A percentile compares a stretch with the other conserved stretches of the same genome.
Evolutionary conservation across 805 yeast species (phyloP).

Genomic region (Candida alai): DNA sequence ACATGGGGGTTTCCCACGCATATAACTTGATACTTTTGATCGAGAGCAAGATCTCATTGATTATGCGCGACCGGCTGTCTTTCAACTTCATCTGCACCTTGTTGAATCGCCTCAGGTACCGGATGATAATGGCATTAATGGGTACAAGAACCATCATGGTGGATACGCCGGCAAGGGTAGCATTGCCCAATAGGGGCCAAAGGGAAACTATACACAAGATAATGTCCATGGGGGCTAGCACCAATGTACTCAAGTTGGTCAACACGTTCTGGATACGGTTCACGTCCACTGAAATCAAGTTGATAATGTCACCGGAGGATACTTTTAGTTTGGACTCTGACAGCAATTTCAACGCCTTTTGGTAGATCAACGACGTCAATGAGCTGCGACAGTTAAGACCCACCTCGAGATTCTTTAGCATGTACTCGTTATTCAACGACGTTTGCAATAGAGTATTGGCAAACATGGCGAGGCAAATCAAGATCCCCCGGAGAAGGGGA

Average conservation of each 20-base stretch:
- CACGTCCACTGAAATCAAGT: constrained; percentile 75
- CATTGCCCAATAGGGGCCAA: constrained; percentile 52
- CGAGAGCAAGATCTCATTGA: constrained; percentile 56
- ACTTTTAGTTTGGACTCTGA: constrained; percentile 55
- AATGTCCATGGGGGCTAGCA: constrained; percentile 58
- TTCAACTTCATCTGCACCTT: constrained; percentile 58
- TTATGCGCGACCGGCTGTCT: constrained; percentile 55
- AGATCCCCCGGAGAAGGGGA: constrained; percentile 56
- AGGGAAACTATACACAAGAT: constrained; percentile 51
- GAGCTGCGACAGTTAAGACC: constrained; percentile 66
- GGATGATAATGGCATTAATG: constrained; percentile 46
- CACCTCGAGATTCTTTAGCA: constrained; percentile 52
- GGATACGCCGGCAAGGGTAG: constrained; percentile 55
- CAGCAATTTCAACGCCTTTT: constrained; percentile 67
- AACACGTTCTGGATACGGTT: constrained; percentile 56
- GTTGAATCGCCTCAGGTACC: constrained; percentile 41
- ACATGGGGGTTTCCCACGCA: constrained; percentile 68
- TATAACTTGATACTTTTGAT: constrained; percentile 65
- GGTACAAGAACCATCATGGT: constrained; percentile 57
- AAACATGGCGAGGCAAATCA: constrained; percentile 64
- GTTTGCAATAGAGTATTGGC: constrained; percentile 57
- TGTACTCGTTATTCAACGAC: constrained; percentile 63
- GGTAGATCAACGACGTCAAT: constrained; percentile 62
- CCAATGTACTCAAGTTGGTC: constrained; percentile 48
- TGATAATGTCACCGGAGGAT: constrained; percentile 77